A percentile compares a stretch with the other conserved stretches of the same genome.
Conservation (phyloP, 441 rosid genomes). For the Monsonia emarginata region DNA sequence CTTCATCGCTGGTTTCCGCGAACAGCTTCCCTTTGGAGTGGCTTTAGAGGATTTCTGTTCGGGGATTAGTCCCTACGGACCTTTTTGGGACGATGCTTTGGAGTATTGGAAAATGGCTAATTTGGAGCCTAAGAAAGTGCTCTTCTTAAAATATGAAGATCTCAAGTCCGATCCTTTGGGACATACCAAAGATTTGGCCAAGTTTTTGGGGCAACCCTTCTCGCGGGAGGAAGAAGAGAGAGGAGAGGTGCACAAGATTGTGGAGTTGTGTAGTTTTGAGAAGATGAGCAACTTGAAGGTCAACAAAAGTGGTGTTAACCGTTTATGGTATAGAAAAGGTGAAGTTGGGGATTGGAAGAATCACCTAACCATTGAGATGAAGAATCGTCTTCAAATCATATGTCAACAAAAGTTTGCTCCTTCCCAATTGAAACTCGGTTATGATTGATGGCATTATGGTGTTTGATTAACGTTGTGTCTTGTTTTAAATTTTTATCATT, state of each 20-base stretch:
- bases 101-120: slow-evolving; percentile 27
- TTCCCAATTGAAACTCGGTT: too few relatives aligned
- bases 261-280: slow-evolving; percentile 21
- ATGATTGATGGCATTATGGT: too few relatives aligned
- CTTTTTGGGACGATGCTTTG: slow-evolving; percentile 18
- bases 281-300: slow-evolving; percentile 16
- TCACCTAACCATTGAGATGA: slow-evolving; percentile 20
- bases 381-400: too few relatives aligned
- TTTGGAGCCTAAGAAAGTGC: slow-evolving; percentile 13
- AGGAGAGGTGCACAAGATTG: slow-evolving; percentile 16
- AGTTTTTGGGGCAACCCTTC: slow-evolving; percentile 24
- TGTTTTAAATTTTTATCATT: too few relatives aligned
- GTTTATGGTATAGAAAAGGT: slow-evolving; percentile 22
- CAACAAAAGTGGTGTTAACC: slow-evolving; percentile 12
- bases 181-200: slow-evolving; percentile 14
- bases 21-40: slow-evolving; percentile 18
- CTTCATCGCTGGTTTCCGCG: slow-evolving; percentile 14
- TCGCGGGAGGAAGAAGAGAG: slow-evolving; percentile 10
- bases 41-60: slow-evolving; percentile 17
- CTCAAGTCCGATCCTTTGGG: slow-evolving; percentile 14
- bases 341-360: slow-evolving; percentile 25
- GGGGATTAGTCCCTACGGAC: slow-evolving; percentile 13
- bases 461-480: too few relatives aligned
- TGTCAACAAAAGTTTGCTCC: too few relatives aligned
- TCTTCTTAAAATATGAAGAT: slow-evolving; percentile 23